A percentile compares a stretch with the other conserved stretches of the same genome.
Evolutionary conservation across 441 rosid species (phyloP).

Genomic region (Cnidoscolus chayamansa): DNA sequence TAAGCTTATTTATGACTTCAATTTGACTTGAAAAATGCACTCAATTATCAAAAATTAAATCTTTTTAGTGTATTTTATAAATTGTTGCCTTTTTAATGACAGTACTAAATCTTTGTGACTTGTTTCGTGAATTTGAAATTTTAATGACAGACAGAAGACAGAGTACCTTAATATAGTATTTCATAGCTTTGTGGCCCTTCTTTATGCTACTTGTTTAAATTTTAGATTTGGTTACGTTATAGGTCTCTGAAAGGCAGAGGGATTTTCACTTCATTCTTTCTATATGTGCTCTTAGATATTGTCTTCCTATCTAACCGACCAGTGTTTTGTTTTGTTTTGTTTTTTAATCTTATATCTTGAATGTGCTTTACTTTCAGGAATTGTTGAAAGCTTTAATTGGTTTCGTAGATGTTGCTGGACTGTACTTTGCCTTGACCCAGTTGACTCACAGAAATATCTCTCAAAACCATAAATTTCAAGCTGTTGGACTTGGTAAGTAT

Average conservation of each 20-base stretch:
- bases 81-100: not conserved
- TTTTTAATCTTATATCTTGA: conserved; percentile 7
- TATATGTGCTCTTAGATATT: not conserved
- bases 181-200: not conserved
- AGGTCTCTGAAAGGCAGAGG: not conserved
- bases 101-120: not conserved
- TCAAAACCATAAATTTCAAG: conserved; percentile 92
- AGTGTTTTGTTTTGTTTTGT: not conserved
- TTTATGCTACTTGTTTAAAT: not conserved
- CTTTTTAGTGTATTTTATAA: not conserved
- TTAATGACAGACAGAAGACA: not conserved
- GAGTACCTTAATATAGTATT: not conserved
- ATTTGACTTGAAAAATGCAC: not conserved
- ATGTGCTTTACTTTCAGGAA: conserved; percentile 46
- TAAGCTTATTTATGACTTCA: not conserved
- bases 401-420: conserved; percentile 89
- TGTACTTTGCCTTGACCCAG: conserved; percentile 81
- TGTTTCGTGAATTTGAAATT: not conserved
- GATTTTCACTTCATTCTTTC: not conserved
- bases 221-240: not conserved
- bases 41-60: not conserved
- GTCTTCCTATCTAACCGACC: not conserved
- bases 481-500: conserved; percentile 88
- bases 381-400: conserved; percentile 86
- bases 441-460: conserved; percentile 91